Evolutionary conservation across 305 asterid genomes (phyloP).

Genomic region (Fraxinus platypoda): DNA sequence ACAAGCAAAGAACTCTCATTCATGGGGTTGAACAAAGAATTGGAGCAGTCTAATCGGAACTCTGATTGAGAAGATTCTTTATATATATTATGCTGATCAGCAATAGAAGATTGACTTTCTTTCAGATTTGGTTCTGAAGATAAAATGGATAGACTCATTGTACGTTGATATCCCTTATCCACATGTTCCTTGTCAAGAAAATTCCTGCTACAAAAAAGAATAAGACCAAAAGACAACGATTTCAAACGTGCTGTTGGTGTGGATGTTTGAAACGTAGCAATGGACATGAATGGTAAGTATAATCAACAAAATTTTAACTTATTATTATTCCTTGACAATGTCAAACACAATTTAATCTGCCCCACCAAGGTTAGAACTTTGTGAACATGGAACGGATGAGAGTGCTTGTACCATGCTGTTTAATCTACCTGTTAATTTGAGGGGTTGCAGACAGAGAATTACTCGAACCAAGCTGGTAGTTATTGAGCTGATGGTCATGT

Average conservation of each 20-base stretch:
- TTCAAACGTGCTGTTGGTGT: neutral
- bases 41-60: conserved; percentile 73
- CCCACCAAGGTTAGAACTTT: neutral
- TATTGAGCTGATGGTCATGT: conserved; percentile 36
- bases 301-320: neutral
- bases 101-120: conserved; percentile 25
- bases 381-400: neutral
- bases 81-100: conserved; percentile 29
- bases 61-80: conserved; percentile 35
- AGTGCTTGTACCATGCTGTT: neutral
- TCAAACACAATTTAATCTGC: neutral
- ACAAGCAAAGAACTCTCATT: conserved; percentile 44
- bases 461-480: conserved; percentile 30
- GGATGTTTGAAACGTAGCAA: neutral
- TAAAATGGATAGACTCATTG: conserved; percentile 25
- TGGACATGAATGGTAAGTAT: neutral
- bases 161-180: conserved; percentile 32
- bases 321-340: neutral
- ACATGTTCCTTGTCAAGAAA: conserved; percentile 35
- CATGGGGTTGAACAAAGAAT: conserved; percentile 72
- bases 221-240: neutral
- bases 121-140: conserved; percentile 34
- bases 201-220: conserved; percentile 33
- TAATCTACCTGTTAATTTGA: conserved; percentile 42
- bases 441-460: conserved; percentile 31